A percentile compares a stretch with the other conserved stretches of the same genome.
Conservation (phyloP, 2,329 filamentous ascomycete species). For the Exophiala mesophila region DNA sequence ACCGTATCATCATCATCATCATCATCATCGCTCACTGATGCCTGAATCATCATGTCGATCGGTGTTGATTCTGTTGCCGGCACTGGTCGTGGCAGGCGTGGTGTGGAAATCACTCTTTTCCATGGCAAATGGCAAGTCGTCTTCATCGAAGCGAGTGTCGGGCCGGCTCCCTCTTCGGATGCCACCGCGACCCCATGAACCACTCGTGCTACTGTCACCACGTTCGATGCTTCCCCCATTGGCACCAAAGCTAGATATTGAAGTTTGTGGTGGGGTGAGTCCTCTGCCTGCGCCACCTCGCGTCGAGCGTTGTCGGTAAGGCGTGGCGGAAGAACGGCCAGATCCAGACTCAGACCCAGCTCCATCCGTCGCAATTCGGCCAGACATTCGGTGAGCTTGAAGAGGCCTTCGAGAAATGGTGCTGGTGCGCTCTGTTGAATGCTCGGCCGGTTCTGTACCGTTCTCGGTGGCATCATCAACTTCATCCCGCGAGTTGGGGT, state of each 20-base stretch:
- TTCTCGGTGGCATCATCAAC: conserved; percentile 4
- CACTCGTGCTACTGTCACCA: conserved; percentile 22
- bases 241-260: conserved; percentile 22
- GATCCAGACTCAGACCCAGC: conserved; percentile 21
- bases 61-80: conserved; percentile 1
- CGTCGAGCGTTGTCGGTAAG: conserved; percentile 13
- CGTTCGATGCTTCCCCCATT: conserved; percentile 20
- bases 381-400: conserved; percentile 15
- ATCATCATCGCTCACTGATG: background rate
- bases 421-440: conserved; percentile 2
- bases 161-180: conserved; percentile 21
- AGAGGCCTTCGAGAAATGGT: conserved; percentile 6
- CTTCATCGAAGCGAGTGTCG: conserved; percentile 24
- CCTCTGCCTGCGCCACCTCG: conserved; percentile 14
- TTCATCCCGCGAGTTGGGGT: conserved; percentile 6
- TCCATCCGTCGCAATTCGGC: conserved; percentile 18
- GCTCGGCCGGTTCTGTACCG: background rate
- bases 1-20: too few relatives aligned
- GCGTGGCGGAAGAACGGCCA: conserved; percentile 18
- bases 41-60: background rate
- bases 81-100: background rate
- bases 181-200: conserved; percentile 20
- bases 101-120: conserved; percentile 24
- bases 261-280: conserved; percentile 21
- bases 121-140: conserved; percentile 27